phyloP scores from a whole-genome alignment of 495 filamentous ascomycete species.

The Viridothelium virens region DNA sequence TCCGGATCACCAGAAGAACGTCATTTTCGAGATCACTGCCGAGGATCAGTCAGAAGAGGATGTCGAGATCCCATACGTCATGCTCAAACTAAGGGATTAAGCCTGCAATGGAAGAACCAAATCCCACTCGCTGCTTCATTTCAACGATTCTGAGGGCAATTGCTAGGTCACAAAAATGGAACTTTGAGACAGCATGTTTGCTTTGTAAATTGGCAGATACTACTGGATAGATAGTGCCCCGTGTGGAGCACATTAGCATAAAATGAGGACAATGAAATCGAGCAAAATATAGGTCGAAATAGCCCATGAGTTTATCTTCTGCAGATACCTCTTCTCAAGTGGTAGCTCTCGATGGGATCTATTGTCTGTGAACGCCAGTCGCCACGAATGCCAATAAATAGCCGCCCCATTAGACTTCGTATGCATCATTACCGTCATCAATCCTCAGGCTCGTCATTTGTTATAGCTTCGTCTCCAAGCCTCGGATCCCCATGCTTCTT shows the following conservation, averaged over 20 bases:
- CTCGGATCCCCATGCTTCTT: neutral
- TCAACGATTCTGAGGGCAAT: neutral
- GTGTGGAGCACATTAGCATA: neutral
- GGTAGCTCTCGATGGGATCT: too few relatives aligned
- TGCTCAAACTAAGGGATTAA: conserved; percentile 58
- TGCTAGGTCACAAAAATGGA: neutral
- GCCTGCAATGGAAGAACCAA: neutral
- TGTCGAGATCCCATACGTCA: conserved; percentile 95
- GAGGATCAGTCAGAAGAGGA: conserved; percentile 89
- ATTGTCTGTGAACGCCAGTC: neutral
- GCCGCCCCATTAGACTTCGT: too few relatives aligned
- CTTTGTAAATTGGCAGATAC: neutral
- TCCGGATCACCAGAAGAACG: conserved; percentile 82
- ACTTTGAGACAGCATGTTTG: neutral
- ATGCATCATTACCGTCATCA: neutral
- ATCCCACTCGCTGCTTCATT: neutral
- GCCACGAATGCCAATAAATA: neutral
- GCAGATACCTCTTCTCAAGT: too few relatives aligned
- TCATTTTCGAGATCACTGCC: conserved; percentile 92
- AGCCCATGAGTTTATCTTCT: too few relatives aligned
- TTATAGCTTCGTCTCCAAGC: neutral
- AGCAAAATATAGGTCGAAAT: neutral
- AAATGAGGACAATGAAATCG: neutral
- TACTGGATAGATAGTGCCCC: neutral
- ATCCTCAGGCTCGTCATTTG: neutral